Evolutionary conservation across 192 early-diverging fungal species (phyloP).

Genomic region (Coemansia sp.): DNA sequence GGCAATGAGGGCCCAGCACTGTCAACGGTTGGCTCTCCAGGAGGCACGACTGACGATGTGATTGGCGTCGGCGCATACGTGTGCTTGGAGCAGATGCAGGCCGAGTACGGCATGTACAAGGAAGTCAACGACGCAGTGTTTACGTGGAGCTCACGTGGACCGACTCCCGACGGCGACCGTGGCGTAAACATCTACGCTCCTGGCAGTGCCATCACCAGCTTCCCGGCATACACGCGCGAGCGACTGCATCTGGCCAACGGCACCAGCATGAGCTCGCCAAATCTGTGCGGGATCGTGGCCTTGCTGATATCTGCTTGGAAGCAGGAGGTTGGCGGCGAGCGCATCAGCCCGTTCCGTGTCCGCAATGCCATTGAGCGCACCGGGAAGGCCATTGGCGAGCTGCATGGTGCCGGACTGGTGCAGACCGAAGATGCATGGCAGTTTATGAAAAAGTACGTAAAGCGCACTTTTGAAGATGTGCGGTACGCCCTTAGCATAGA

Average conservation of each 20-base stretch:
- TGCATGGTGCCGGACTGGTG: conserved; percentile 69
- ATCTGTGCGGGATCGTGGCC: conserved; percentile 82
- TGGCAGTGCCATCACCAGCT: conserved; percentile 88
- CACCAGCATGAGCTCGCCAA: conserved; percentile 92
- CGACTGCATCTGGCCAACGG: conserved; percentile 83
- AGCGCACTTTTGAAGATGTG: conserved; percentile 65
- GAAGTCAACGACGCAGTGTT: conserved; percentile 72
- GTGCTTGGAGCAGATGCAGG: conserved; percentile 76
- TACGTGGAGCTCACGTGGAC: conserved; percentile 90
- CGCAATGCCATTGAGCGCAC: conserved; percentile 73
- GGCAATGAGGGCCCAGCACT: conserved; percentile 93
- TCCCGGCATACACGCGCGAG: conserved; percentile 75
- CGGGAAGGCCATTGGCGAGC: conserved; percentile 73
- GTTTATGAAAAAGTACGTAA: conserved; percentile 63
- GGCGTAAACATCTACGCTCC: conserved; percentile 84
- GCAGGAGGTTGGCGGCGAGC: conserved; percentile 49
- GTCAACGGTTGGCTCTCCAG: conserved; percentile 81
- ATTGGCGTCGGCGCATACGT: conserved; percentile 93
- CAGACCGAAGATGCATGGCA: conserved; percentile 88
- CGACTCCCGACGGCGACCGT: conserved; percentile 76
- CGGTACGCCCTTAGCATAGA: conserved; percentile 54
- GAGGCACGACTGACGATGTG: conserved; percentile 67
- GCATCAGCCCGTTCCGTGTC: conserved; percentile 79
- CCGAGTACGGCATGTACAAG: conserved; percentile 82
- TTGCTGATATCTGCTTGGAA: conserved; percentile 86